A percentile compares a stretch with the other conserved stretches of the same genome.
These are phyloP conservation scores for Lupinus albus DNA, from an alignment of 306 rosid genomes.

Conservation along the genomic window DNA sequence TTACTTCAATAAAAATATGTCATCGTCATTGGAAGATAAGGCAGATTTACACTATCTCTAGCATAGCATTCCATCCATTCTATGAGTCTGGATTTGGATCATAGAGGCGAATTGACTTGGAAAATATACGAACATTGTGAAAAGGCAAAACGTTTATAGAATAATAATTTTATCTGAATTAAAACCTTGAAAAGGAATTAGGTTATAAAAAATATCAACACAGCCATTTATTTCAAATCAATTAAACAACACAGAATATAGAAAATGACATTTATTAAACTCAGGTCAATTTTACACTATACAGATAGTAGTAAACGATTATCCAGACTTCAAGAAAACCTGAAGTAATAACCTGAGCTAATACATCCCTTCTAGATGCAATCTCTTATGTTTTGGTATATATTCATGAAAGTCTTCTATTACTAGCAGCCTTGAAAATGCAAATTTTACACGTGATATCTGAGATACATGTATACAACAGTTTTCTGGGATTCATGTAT, in stretches of 20 bases:
- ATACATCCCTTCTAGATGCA: slow-evolving; percentile 2
- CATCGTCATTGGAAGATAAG: too few species aligned
- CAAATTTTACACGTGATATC: slow-evolving; percentile 11
- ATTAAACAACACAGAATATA: slow-evolving; percentile 9
- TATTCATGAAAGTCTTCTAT: background rate
- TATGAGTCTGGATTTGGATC: background rate
- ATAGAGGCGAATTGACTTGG: background rate
- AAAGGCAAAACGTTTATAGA: background rate
- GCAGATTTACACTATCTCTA: too few species aligned
- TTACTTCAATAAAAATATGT: too few species aligned
- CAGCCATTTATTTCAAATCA: slow-evolving; percentile 4
- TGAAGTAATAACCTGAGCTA: slow-evolving; percentile 5
- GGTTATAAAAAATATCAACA: background rate
- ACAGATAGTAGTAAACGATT: slow-evolving; percentile 10
- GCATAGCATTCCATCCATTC: background rate
- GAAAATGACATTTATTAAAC: slow-evolving; percentile 10
- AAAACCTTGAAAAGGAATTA: background rate
- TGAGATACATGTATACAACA: background rate
- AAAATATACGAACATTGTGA: background rate
- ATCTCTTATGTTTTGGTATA: slow-evolving; percentile 20
- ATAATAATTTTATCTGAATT: background rate
- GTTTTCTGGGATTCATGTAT: too few species aligned
- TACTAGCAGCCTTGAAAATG: slow-evolving; percentile 17
- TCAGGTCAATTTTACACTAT: background rate
- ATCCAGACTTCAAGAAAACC: slow-evolving; percentile 13